Evolutionary conservation across 495 filamentous ascomycete genomes (phyloP).

Genomic region (Annulohypoxylon nitens): DNA sequence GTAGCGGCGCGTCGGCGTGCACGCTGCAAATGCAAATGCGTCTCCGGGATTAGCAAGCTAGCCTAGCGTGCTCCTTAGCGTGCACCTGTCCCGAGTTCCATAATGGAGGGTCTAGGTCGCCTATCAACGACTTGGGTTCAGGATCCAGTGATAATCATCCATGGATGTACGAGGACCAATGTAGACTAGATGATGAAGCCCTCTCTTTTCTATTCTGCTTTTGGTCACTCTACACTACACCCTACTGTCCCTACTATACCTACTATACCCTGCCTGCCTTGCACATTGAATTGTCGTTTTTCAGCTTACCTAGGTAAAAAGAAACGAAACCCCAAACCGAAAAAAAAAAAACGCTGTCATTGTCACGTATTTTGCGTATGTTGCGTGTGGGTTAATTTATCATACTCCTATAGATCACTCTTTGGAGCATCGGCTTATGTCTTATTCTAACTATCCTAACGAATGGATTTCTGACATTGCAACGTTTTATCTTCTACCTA

Average conservation of each 20-base stretch:
- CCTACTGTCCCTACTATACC: neutral
- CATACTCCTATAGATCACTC: neutral
- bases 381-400: neutral
- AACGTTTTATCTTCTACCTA: neutral
- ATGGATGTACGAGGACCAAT: conserved; percentile 31
- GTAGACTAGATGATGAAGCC: conserved; percentile 9
- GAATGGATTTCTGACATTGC: neutral
- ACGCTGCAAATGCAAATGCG: conserved; percentile 32
- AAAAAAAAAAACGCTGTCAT: neutral
- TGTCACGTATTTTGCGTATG: neutral
- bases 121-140: conserved; percentile 24
- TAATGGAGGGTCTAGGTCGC: conserved; percentile 42
- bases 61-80: conserved; percentile 18
- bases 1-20: conserved; percentile 33
- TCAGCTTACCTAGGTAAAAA: neutral
- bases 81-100: conserved; percentile 46
- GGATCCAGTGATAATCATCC: conserved; percentile 40
- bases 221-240: neutral
- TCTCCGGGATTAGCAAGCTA: conserved; percentile 29
- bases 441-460: neutral
- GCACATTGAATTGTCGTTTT: neutral
- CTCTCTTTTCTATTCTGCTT: neutral
- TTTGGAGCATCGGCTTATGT: neutral
- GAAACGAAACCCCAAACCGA: neutral
- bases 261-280: neutral